phyloP scores from a whole-genome alignment of 768 basidiomycete genomes.

The Sutorius australiensis region DNA sequence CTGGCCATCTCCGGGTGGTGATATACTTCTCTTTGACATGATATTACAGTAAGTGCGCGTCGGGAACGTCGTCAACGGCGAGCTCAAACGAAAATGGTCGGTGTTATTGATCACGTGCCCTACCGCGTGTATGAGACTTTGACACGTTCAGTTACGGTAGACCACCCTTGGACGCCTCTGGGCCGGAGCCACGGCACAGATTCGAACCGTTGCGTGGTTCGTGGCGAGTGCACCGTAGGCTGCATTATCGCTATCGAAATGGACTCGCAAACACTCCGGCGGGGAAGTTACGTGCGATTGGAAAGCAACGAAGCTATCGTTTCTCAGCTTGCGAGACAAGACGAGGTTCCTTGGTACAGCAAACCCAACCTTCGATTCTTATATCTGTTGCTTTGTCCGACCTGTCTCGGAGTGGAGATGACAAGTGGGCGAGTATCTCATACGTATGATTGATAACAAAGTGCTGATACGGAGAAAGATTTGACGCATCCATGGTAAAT shows the following conservation, averaged over 20 bases:
- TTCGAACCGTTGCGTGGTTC: background rate
- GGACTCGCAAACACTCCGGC: background rate
- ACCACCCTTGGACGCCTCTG: background rate
- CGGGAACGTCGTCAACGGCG: background rate
- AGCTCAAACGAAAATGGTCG: background rate
- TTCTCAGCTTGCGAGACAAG: conserved; percentile 31
- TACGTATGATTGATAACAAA: background rate
- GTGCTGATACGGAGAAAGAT: conserved; percentile 7
- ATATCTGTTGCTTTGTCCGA: conserved; percentile 54
- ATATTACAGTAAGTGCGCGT: background rate
- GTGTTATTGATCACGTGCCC: background rate
- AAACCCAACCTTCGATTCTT: conserved; percentile 56
- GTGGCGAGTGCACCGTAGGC: background rate
- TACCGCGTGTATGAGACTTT: too few relatives aligned
- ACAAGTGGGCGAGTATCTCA: conserved; percentile 15
- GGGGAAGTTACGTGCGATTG: background rate
- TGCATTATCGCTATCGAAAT: conserved; percentile 1
- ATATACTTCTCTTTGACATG: conserved; percentile 72
- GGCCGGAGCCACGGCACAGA: background rate
- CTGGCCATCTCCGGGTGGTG: conserved; percentile 49
- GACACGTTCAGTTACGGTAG: too few relatives aligned
- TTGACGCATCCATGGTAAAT: conserved; percentile 55
- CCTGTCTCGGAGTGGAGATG: conserved; percentile 20
- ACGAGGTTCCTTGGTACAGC: conserved; percentile 56
- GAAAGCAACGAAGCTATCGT: conserved; percentile 10